These are phyloP conservation scores for Lasiosphaeriaceae sp. DNA, from an alignment of 495 filamentous ascomycete species.

Conservation along the genomic window DNA sequence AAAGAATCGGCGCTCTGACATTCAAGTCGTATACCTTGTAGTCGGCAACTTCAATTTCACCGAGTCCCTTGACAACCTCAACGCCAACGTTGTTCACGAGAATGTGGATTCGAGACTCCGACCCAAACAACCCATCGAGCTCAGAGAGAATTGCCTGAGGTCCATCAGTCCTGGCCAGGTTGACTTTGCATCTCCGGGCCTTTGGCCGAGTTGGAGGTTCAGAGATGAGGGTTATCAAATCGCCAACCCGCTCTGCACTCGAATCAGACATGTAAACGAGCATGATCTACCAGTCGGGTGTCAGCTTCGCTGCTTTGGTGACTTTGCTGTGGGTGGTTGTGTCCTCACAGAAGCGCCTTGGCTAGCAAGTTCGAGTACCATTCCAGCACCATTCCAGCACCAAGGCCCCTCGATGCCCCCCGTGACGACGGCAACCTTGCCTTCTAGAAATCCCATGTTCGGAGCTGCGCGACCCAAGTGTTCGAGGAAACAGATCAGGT, in stretches of 20 bases:
- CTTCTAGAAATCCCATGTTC: neutral
- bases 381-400: slow-evolving; percentile 10
- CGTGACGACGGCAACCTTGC: slow-evolving; percentile 12
- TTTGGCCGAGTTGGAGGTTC: neutral
- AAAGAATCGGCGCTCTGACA: slow-evolving; percentile 61
- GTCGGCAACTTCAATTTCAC: slow-evolving; percentile 50
- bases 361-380: slow-evolving; percentile 12
- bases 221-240: neutral
- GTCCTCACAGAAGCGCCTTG: slow-evolving; percentile 5
- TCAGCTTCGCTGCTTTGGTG: neutral
- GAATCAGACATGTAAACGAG: slow-evolving; percentile 10
- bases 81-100: slow-evolving; percentile 58
- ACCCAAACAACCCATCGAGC: slow-evolving; percentile 10
- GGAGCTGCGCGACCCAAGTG: too few relatives aligned
- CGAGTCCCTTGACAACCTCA: slow-evolving; percentile 46
- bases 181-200: slow-evolving; percentile 9
- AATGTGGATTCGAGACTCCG: slow-evolving; percentile 38
- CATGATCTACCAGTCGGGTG: slow-evolving; percentile 1
- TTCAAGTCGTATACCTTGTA: slow-evolving; percentile 53
- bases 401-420: slow-evolving; percentile 13
- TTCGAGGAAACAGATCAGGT: too few relatives aligned
- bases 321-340: neutral
- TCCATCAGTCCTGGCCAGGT: neutral
- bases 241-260: neutral
- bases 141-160: neutral